These are phyloP conservation scores for Flaveria robusta DNA, from an alignment of 129 eudicot species.

Conservation along the genomic window DNA sequence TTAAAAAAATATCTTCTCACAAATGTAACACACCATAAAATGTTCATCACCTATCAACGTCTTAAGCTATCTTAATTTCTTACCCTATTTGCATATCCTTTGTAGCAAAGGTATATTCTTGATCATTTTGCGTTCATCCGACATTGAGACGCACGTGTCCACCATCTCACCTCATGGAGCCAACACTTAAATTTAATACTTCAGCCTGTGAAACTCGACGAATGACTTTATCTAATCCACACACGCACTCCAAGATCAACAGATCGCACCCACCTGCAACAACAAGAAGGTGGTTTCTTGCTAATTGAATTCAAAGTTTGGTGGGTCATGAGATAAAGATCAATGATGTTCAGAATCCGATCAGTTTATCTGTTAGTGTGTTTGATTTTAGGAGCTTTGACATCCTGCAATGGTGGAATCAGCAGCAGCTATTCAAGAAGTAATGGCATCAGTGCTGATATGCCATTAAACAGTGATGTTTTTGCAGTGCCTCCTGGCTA, in stretches of 20 bases:
- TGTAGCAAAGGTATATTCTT: constrained; percentile 17
- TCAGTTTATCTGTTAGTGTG: constrained; percentile 32
- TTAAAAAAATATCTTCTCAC: too few species aligned
- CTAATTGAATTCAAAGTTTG: constrained; percentile 11
- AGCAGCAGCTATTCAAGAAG: constrained; percentile 56
- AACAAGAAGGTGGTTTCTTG: background rate
- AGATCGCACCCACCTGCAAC: background rate
- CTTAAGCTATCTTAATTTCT: too few species aligned
- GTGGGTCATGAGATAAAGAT: constrained; percentile 9
- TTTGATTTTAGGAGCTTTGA: constrained; percentile 37
- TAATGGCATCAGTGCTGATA: constrained; percentile 53
- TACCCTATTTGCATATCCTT: constrained; percentile 7
- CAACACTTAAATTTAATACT: background rate
- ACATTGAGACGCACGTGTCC: constrained; percentile 15
- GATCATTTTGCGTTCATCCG: background rate
- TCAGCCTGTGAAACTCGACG: background rate
- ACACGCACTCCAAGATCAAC: constrained; percentile 28
- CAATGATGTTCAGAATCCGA: constrained; percentile 27
- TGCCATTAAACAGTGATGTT: constrained; percentile 83
- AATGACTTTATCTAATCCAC: constrained; percentile 15
- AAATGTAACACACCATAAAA: too few species aligned
- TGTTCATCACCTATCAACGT: too few species aligned
- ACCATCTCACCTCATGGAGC: background rate
- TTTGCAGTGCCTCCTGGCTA: constrained; percentile 72
- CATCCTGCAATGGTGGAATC: constrained; percentile 52